Evolutionary conservation across 2,329 filamentous ascomycete genomes (phyloP), one percentile per base, ranked within the genome.

Genomic region (Penicillium psychrosexuale): DNA sequence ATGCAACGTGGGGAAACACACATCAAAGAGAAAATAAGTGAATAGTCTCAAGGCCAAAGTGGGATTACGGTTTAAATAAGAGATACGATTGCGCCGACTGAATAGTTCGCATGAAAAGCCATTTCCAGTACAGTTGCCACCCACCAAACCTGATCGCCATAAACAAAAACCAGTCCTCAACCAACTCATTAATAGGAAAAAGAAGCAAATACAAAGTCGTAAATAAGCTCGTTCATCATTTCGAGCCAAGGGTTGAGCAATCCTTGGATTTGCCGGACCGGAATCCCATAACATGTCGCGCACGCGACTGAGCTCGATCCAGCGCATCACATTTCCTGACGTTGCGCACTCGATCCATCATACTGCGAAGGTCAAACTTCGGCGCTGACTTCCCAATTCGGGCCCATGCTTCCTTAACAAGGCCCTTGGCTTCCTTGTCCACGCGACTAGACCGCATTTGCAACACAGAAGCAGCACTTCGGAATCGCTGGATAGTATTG

Each of bases 291-390:
- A 74, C 46, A 37, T 62, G 53, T 40, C 65, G 67, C 22, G 71
- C 73, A 40, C 66, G 66, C 47, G 63, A 67, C 45, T 76, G 73
- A 38, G 72, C 73, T 33, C 59, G 67, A 44, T 65, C 67, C 42
- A 76, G 56, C 17, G 69, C 55, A 37, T 65, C 63, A 36, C 60
- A 68, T 47, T 66, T 69, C 31, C 61, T 62, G 13, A 59, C 60
- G 37, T 64, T 65, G 34, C 67, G 69, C 11, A 72, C 46, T 53
- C 63, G 60, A 44, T 67, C 63, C 56, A 64, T 61, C 58, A 74
- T 52, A 8, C 55, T 55, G 15, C 47, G 54, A 30, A 69, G 50
- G 38, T 69, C 64, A 12, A 73, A 34, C 4, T 53, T 56, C 8
- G 60, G 57, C 0, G 66, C 60, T 17, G 63, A 64, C 13, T 61